These are phyloP conservation scores for Aurinia saxatilis DNA, from an alignment of 345 rosid species.

Conservation along the genomic window DNA sequence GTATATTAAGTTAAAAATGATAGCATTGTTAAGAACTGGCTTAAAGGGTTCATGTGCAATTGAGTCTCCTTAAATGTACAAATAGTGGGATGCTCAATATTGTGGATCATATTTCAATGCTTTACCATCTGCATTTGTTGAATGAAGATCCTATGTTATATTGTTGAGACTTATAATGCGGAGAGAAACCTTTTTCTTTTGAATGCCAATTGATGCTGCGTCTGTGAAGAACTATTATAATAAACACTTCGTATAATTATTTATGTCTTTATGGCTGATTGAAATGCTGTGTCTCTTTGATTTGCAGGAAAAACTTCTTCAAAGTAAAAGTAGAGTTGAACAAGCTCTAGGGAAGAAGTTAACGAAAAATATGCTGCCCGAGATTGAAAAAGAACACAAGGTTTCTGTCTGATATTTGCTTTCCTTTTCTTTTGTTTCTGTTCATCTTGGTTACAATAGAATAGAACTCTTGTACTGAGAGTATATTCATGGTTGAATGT, in stretches of 20 bases:
- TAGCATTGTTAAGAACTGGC: conserved; percentile 7
- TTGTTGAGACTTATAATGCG: neutral
- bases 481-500: neutral
- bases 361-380: conserved; percentile 89
- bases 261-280: neutral
- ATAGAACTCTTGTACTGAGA: neutral
- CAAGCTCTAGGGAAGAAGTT: conserved; percentile 83
- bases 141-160: neutral
- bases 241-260: neutral
- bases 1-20: neutral
- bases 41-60: neutral
- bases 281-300: conserved; percentile 8
- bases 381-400: conserved; percentile 95
- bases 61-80: neutral
- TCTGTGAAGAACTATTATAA: neutral
- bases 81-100: neutral
- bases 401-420: conserved; percentile 32
- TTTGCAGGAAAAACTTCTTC: conserved; percentile 78
- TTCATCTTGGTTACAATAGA: conserved; percentile 1
- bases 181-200: conserved; percentile 4
- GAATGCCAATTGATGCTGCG: neutral
- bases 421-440: neutral
- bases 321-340: conserved; percentile 88
- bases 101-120: neutral
- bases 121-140: neutral